A percentile compares a stretch with the other conserved stretches of the same genome.
These are phyloP conservation scores for Epichloe festucae DNA, from an alignment of 2,329 filamentous ascomycete species.

Conservation along the genomic window DNA sequence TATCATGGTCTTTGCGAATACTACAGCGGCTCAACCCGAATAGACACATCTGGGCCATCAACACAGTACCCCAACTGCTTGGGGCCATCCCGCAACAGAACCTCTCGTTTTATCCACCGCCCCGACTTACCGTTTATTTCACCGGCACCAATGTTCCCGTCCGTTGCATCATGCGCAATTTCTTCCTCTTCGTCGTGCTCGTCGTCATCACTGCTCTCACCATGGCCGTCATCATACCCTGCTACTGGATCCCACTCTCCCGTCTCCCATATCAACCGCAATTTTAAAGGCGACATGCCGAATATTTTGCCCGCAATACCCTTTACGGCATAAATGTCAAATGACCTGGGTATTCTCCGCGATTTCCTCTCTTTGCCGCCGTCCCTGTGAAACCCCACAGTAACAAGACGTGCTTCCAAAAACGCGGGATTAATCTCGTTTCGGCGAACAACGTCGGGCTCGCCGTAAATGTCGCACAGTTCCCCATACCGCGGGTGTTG, in stretches of 20 bases:
- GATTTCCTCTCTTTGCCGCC: constrained; percentile 17
- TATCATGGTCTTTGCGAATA: neutral
- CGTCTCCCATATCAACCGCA: constrained; percentile 74
- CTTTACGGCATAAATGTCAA: constrained; percentile 71
- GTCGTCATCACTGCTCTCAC: constrained; percentile 39
- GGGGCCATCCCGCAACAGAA: constrained; percentile 67
- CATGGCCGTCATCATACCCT: constrained; percentile 46
- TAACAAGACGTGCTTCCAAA: constrained; percentile 65
- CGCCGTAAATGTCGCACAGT: constrained; percentile 65
- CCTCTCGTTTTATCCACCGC: constrained; percentile 63
- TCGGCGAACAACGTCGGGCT: constrained; percentile 48
- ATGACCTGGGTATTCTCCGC: constrained; percentile 55
- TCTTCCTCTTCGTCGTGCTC: constrained; percentile 16
- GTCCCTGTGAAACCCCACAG: constrained; percentile 38
- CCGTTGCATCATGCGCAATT: constrained; percentile 14
- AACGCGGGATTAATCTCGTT: constrained; percentile 59
- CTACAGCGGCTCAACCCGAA: constrained; percentile 50
- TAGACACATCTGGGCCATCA: constrained; percentile 55
- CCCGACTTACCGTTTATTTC: constrained; percentile 25
- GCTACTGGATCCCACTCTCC: constrained; percentile 77
- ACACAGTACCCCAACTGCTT: constrained; percentile 74
- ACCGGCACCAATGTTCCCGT: constrained; percentile 1
- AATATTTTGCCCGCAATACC: constrained; percentile 66
- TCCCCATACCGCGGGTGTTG: constrained; percentile 60
- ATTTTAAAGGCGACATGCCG: constrained; percentile 44